Evolutionary conservation across 1,284 basidiomycete genomes (phyloP), one percentile per base, ranked within the genome.

Genomic region (Malassezia nana): DNA sequence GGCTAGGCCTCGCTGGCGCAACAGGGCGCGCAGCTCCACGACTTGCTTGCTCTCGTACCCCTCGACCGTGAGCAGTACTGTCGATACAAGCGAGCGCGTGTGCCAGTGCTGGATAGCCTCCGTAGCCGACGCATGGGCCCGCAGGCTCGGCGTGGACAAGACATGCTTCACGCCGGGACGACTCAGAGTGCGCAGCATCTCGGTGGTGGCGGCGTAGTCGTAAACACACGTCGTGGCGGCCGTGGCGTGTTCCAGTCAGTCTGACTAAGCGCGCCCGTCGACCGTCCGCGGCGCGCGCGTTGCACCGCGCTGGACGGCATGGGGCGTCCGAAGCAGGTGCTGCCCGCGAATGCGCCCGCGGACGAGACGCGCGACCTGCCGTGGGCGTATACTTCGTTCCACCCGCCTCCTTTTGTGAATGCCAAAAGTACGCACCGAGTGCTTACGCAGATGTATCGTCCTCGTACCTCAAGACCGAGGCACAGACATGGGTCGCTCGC

Each of bases 401-500:
- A 60, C 50, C 63, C 63, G 3, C 66, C 69, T 26, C 63, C 70
- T 4, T 66, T 66, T 5, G 55, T 73, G 47, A 73, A 69, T 55
- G 64, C 67, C 33, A 71, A 71, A 47, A 71, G 61, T 65, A 55
- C 16, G 63, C 58, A 16, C 6, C 12, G 8, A 13, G 10, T 12
- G 25, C 33, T 42, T 15, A 33, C 39, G 40, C 52, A 63, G 63
- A 72, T 54, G 64, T 68, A 22, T 57, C 69, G 2, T 67, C 67
- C 8, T 66, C 67, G 40, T 73, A 66, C 52, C 63, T 71, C 48
- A 69, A 69, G 57, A 66, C 67, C 26, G 70, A 73, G 41, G 57
- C 62, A 10, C 70, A 73, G 49, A 69, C 67, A 15, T 72, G 69
- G 69, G 59, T 63, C 22, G 50, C 59, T 24, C 59, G 65, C 10